phyloP scores from a whole-genome alignment of 208 protist genomes.

The Crithidia mellificae region DNA sequence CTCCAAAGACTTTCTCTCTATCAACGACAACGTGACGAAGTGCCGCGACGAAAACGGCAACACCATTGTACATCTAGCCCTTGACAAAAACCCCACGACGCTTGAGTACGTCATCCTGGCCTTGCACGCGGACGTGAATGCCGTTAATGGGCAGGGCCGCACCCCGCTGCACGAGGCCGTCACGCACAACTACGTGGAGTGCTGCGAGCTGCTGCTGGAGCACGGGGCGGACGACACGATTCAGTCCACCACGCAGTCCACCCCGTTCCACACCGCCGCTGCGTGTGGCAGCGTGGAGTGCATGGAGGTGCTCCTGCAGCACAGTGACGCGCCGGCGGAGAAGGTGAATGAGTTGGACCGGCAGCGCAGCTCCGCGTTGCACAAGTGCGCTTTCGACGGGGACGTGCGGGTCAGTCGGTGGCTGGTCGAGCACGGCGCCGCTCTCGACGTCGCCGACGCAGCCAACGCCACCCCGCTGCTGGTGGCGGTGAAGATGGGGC shows the following conservation, averaged over 20 bases:
- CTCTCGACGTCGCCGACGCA: slow-evolving; percentile 73
- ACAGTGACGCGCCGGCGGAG: slow-evolving; percentile 55
- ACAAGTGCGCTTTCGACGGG: slow-evolving; percentile 91
- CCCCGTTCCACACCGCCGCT: slow-evolving; percentile 89
- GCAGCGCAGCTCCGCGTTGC: slow-evolving; percentile 81
- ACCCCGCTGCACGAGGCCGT: slow-evolving; percentile 90
- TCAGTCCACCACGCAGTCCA: slow-evolving; percentile 84
- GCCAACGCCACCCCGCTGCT: slow-evolving; percentile 80
- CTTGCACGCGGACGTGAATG: slow-evolving; percentile 75
- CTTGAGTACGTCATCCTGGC: slow-evolving; percentile 71
- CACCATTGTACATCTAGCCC: slow-evolving; percentile 79
- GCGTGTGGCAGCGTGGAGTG: slow-evolving; percentile 88
- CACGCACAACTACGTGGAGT: slow-evolving; percentile 79
- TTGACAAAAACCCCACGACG: slow-evolving; percentile 67
- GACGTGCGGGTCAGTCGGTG: slow-evolving; percentile 86
- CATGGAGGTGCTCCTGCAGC: slow-evolving; percentile 82
- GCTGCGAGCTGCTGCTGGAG: slow-evolving; percentile 80
- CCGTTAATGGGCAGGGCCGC: slow-evolving; percentile 78
- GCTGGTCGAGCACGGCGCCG: slow-evolving; percentile 88
- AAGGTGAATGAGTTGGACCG: slow-evolving; percentile 89
- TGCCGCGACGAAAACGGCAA: slow-evolving; percentile 88
- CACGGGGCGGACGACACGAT: slow-evolving; percentile 82
- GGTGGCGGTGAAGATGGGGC: slow-evolving; percentile 91
- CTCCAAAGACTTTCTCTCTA: slow-evolving; percentile 69
- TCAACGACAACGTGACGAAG: slow-evolving; percentile 82